A percentile compares a stretch with the other conserved stretches of the same genome.
phyloP scores from a whole-genome alignment of 257 asterid species.

The Jacaranda mimosifolia region DNA sequence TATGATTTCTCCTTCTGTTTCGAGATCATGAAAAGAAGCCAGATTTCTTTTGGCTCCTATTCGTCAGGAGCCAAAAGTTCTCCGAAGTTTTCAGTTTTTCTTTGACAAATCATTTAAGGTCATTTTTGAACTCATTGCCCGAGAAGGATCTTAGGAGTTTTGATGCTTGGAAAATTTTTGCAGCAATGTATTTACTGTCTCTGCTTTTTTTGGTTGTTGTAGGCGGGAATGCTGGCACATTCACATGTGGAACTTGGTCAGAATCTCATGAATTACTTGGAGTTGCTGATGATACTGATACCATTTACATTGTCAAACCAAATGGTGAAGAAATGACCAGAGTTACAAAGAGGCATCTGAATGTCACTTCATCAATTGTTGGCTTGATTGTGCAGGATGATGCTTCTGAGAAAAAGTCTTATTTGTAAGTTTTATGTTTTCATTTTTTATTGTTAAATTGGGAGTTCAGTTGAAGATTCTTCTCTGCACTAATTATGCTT shows the following conservation, averaged over 20 bases:
- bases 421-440: conserved; percentile 69
- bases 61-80: conserved; percentile 5
- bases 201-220: conserved; percentile 43
- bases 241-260: conserved; percentile 90
- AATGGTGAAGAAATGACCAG: conserved; percentile 93
- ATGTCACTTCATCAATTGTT: conserved; percentile 67
- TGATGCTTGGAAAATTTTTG: conserved; percentile 28
- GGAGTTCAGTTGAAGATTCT: conserved; percentile 14
- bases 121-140: conserved; percentile 24
- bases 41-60: neutral
- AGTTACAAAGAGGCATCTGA: conserved; percentile 72
- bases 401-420: conserved; percentile 61
- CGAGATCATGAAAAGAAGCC: conserved; percentile 19
- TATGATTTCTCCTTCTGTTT: conserved; percentile 18
- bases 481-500: conserved; percentile 35
- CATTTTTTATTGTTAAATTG: too few species aligned
- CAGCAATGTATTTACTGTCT: conserved; percentile 25
- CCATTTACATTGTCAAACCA: conserved; percentile 76
- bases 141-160: conserved; percentile 24
- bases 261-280: conserved; percentile 94
- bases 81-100: conserved; percentile 2
- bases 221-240: conserved; percentile 66
- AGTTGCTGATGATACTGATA: conserved; percentile 79
- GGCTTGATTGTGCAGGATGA: conserved; percentile 77
- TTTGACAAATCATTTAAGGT: neutral